These are phyloP conservation scores for Apiospora marii DNA, from an alignment of 2,329 filamentous ascomycete species.

Conservation along the genomic window DNA sequence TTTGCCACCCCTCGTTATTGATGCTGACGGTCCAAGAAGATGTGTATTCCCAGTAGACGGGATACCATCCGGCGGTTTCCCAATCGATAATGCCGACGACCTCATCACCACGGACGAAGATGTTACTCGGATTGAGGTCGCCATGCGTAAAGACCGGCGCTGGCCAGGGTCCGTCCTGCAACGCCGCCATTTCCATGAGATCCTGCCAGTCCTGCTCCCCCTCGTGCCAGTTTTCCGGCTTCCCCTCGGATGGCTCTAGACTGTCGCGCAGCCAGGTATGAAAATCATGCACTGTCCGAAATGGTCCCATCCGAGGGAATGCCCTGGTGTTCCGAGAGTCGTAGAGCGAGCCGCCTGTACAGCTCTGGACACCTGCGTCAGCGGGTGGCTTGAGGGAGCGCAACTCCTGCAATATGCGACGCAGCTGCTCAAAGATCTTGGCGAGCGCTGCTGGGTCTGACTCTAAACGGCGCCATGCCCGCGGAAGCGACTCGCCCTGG, in stretches of 20 bases:
- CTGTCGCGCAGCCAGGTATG: slow-evolving; percentile 43
- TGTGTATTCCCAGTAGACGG: slow-evolving; percentile 35
- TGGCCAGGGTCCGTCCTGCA: slow-evolving; percentile 32
- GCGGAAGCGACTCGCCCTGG: slow-evolving; percentile 33
- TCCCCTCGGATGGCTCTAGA: slow-evolving; percentile 32
- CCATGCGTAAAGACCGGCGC: slow-evolving; percentile 33
- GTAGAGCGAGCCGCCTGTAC: slow-evolving; percentile 36
- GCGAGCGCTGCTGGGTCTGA: slow-evolving; percentile 11
- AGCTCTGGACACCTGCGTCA: slow-evolving; percentile 34
- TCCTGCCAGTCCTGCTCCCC: slow-evolving; percentile 23
- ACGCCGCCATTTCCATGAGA: slow-evolving; percentile 36
- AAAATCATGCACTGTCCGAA: slow-evolving; percentile 42
- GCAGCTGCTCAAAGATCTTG: slow-evolving; percentile 35
- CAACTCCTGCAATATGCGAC: slow-evolving; percentile 35
- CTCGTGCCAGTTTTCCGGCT: slow-evolving; percentile 27
- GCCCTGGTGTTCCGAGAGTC: slow-evolving; percentile 27
- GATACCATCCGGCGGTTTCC: slow-evolving; percentile 31
- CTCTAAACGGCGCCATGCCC: slow-evolving; percentile 29
- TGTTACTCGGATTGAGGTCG: slow-evolving; percentile 41
- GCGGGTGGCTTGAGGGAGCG: slow-evolving; percentile 33
- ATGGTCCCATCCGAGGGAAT: slow-evolving; percentile 40
- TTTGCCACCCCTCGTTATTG: slow-evolving; percentile 30
- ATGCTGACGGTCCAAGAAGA: slow-evolving; percentile 31
- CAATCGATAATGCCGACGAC: slow-evolving; percentile 37
- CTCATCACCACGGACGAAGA: slow-evolving; percentile 38